Conservation (phyloP, 2,329 filamentous ascomycete species). For the Penicillium expansum region DNA sequence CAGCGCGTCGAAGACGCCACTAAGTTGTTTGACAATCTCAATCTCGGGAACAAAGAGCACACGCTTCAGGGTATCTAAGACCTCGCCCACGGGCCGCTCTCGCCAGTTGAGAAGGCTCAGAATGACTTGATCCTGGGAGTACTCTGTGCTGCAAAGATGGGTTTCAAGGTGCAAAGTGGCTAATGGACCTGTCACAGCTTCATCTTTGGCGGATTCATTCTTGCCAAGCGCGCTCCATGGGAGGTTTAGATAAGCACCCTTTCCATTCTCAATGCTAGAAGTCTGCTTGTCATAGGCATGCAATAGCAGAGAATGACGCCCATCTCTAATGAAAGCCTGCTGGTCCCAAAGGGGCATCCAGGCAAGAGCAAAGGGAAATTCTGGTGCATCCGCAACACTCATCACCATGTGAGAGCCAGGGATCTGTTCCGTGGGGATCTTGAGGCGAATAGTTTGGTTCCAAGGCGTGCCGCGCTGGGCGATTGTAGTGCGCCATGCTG, state of each 20-base stretch:
- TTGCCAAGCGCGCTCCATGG: constrained; percentile 72
- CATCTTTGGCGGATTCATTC: constrained; percentile 67
- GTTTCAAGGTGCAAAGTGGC: constrained; percentile 77
- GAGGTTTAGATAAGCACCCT: constrained; percentile 80
- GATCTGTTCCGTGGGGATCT: constrained; percentile 75
- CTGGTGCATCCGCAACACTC: constrained; percentile 81
- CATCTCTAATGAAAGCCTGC: constrained; percentile 84
- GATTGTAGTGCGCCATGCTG: constrained; percentile 84
- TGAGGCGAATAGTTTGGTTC: constrained; percentile 83
- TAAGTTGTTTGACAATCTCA: constrained; percentile 91
- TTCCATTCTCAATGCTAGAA: constrained; percentile 66
- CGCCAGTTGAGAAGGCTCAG: constrained; percentile 84
- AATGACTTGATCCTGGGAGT: constrained; percentile 87
- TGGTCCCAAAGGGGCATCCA: constrained; percentile 94
- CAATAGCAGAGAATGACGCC: constrained; percentile 73
- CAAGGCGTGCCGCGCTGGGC: constrained; percentile 76
- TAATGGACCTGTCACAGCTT: constrained; percentile 71
- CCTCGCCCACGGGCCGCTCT: constrained; percentile 66
- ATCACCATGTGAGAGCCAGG: constrained; percentile 81
- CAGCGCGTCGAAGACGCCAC: constrained; percentile 82
- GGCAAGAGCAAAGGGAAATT: constrained; percentile 83
- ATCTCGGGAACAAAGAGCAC: constrained; percentile 94
- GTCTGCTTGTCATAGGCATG: constrained; percentile 93
- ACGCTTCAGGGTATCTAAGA: constrained; percentile 72
- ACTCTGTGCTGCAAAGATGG: constrained; percentile 89